Evolutionary conservation across 768 basidiomycete genomes (phyloP).

Genomic region (Phanerochaete sordida): DNA sequence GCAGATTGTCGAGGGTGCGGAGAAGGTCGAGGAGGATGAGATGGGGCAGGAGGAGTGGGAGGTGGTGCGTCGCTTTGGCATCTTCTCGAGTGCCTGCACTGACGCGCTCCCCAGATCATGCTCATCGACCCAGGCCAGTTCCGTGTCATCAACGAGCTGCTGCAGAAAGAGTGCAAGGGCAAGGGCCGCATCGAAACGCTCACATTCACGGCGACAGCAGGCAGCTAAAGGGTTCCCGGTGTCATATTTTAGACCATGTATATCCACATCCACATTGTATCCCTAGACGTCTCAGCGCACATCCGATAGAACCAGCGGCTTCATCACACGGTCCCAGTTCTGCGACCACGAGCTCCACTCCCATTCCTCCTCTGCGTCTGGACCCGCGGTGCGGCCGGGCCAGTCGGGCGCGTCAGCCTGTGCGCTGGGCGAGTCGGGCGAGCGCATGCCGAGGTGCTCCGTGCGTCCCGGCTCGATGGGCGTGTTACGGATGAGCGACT

Average conservation of each 20-base stretch:
- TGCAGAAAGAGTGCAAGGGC: constrained; percentile 91
- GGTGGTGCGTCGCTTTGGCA: constrained; percentile 51
- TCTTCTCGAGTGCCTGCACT: not conserved
- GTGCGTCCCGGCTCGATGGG: constrained; percentile 1
- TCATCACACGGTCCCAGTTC: constrained; percentile 74
- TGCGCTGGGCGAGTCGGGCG: not conserved
- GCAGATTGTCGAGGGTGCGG: constrained; percentile 67
- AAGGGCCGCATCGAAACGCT: constrained; percentile 83
- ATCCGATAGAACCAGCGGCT: constrained; percentile 47
- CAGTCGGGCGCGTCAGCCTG: not conserved
- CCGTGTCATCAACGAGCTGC: constrained; percentile 81
- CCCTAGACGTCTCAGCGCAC: constrained; percentile 11
- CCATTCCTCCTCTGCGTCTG: constrained; percentile 32
- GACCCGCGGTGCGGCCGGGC: not conserved
- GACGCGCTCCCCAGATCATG: constrained; percentile 54
- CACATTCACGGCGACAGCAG: constrained; percentile 62
- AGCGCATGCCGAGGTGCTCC: not conserved
- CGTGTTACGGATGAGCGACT: constrained; percentile 37
- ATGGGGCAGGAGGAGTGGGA: constrained; percentile 77
- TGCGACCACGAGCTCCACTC: constrained; percentile 80
- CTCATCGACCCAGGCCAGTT: constrained; percentile 93
- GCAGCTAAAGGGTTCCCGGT: constrained; percentile 3
- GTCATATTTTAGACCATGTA: not conserved
- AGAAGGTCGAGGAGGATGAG: constrained; percentile 83
- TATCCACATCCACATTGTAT: not conserved